phyloP scores from a whole-genome alignment of 768 basidiomycete genomes.

The Rhodotorula babjevae region DNA sequence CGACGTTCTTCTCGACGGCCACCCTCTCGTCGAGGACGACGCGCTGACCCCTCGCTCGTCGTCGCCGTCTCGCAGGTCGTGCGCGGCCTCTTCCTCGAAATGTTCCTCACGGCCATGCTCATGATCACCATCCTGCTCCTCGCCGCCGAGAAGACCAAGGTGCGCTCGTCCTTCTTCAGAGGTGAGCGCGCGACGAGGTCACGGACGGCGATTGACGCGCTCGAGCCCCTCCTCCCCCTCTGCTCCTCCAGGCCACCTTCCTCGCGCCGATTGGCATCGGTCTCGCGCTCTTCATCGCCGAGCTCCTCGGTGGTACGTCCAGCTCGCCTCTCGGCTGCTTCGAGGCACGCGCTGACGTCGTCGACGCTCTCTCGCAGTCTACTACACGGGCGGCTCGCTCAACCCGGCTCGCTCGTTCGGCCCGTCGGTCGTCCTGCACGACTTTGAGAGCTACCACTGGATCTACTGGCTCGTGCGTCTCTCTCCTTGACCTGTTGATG shows the following conservation, averaged over 20 bases:
- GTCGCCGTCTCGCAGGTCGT: neutral
- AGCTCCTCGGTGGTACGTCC: constrained; percentile 34
- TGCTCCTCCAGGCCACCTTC: constrained; percentile 44
- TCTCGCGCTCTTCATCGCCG: constrained; percentile 37
- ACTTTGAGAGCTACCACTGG: constrained; percentile 37
- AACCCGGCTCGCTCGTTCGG: constrained; percentile 24
- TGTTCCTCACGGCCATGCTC: constrained; percentile 38
- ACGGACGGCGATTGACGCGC: no score
- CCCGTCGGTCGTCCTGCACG: constrained; percentile 21
- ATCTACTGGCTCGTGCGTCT: neutral
- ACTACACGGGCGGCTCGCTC: neutral
- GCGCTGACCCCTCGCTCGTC: no score
- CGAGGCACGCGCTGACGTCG: neutral
- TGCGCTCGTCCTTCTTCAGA: no score
- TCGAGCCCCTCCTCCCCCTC: no score
- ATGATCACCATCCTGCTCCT: constrained; percentile 35
- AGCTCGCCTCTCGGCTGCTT: neutral
- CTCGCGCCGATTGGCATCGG: constrained; percentile 51
- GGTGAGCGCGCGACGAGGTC: no score
- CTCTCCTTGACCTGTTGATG: neutral
- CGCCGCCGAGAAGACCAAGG: constrained; percentile 44
- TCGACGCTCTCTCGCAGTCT: neutral
- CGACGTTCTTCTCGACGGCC: no score
- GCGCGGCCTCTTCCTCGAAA: constrained; percentile 37
- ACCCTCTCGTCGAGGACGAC: no score